These are phyloP conservation scores for Phaffomyces opuntiae DNA, from an alignment of 805 yeast genomes.

Conservation along the genomic window DNA sequence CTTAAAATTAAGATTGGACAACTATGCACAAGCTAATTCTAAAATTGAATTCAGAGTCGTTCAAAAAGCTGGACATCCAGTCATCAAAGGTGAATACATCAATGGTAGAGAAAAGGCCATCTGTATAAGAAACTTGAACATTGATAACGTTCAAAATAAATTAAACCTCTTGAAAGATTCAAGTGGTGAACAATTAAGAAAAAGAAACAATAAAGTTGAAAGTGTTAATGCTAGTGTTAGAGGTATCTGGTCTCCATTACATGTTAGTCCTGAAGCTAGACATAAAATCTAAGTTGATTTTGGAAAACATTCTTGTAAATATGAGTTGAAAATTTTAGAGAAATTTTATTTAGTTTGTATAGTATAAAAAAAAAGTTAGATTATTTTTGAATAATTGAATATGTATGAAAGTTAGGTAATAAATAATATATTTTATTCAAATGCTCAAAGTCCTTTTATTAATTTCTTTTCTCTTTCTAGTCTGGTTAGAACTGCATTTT, in stretches of 20 bases:
- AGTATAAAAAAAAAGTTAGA: not conserved
- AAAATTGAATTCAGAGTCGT: slow-evolving; percentile 65
- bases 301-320: not conserved
- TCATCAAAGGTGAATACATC: slow-evolving; percentile 50
- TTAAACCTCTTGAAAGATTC: slow-evolving; percentile 57
- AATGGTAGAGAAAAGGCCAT: slow-evolving; percentile 47
- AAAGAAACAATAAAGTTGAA: slow-evolving; percentile 70
- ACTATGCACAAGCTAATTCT: slow-evolving; percentile 54
- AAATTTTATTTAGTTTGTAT: not conserved
- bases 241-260: slow-evolving; percentile 98
- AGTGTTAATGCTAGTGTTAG: slow-evolving; percentile 79
- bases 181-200: slow-evolving; percentile 55
- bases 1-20: slow-evolving; percentile 43
- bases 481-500: slow-evolving; percentile 21
- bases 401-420: no score
- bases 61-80: slow-evolving; percentile 79
- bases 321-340: no score
- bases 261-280: slow-evolving; percentile 48
- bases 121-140: slow-evolving; percentile 68
- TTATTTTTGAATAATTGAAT: not conserved
- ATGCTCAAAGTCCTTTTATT: not conserved
- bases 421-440: not conserved
- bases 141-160: slow-evolving; percentile 56
- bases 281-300: slow-evolving; percentile 24
- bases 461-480: slow-evolving; percentile 21